Evolutionary conservation across 2,329 filamentous ascomycete species (phyloP).

Genomic region (Aphanoascus verrucosus): DNA sequence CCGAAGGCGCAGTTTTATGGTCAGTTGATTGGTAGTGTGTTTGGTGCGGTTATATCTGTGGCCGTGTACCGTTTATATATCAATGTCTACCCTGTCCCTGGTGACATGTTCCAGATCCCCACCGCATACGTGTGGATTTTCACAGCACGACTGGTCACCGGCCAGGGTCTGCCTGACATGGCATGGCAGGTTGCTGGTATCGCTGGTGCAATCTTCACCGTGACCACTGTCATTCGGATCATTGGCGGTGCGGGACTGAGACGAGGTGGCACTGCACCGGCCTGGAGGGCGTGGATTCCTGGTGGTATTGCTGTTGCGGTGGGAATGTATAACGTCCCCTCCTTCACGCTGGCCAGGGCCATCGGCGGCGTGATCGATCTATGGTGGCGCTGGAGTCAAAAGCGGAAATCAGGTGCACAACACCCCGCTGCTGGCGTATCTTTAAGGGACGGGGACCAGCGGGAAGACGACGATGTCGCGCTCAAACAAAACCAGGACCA

Average conservation of each 20-base stretch:
- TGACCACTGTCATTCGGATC: constrained; percentile 60
- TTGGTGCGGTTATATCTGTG: constrained; percentile 76
- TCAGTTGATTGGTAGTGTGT: constrained; percentile 79
- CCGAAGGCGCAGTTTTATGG: constrained; percentile 96
- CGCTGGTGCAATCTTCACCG: constrained; percentile 62
- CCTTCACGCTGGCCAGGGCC: constrained; percentile 81
- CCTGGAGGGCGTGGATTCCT: constrained; percentile 67
- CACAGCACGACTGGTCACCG: constrained; percentile 84
- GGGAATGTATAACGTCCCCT: constrained; percentile 96
- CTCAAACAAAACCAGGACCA: constrained; percentile 20
- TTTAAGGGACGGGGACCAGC: not conserved
- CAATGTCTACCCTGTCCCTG: constrained; percentile 77
- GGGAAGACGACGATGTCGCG: not conserved
- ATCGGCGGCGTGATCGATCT: constrained; percentile 66
- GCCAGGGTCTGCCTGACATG: constrained; percentile 74
- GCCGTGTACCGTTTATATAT: constrained; percentile 85
- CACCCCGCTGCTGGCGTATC: not conserved
- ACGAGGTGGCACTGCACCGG: constrained; percentile 24
- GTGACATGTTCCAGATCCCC: constrained; percentile 82
- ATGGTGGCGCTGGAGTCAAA: constrained; percentile 55
- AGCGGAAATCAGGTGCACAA: constrained; percentile 32
- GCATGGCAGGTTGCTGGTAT: constrained; percentile 68
- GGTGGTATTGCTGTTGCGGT: constrained; percentile 94
- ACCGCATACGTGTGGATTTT: constrained; percentile 97
- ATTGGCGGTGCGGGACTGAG: constrained; percentile 24